A percentile compares a stretch with the other conserved stretches of the same genome.
Conservation (phyloP, 225 moss, liverwort and hornwort genomes). For the Polytrichum formosum region DNA sequence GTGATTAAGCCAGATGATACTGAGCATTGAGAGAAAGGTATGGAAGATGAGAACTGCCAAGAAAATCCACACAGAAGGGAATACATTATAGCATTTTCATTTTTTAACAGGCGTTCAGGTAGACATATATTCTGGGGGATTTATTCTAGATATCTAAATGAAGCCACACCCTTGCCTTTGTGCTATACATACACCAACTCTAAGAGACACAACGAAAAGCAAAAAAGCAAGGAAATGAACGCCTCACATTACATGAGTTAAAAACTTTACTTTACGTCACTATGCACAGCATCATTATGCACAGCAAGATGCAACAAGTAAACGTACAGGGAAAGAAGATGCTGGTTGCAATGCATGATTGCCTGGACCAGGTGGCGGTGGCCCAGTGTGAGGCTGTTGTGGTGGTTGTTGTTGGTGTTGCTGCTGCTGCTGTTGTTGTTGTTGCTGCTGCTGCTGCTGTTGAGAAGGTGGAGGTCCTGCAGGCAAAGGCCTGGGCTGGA, state of each 20-base stretch:
- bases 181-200: too few relatives aligned
- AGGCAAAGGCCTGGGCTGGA: constrained; percentile 70
- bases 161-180: too few relatives aligned
- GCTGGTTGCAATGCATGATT: constrained; percentile 86
- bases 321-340: constrained; percentile 86
- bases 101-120: background rate
- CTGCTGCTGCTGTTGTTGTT: constrained; percentile 24
- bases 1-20: constrained; percentile 70
- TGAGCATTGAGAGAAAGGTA: constrained; percentile 74
- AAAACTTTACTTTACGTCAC: constrained; percentile 20
- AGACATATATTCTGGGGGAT: background rate
- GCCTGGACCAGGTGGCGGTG: constrained; percentile 68
- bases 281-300: background rate
- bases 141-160: too few relatives aligned
- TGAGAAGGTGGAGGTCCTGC: constrained; percentile 67
- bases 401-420: constrained; percentile 24
- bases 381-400: constrained; percentile 44
- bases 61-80: constrained; percentile 20
- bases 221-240: constrained; percentile 1
- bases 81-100: background rate
- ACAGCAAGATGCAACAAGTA: constrained; percentile 14
- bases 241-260: constrained; percentile 8
- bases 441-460: constrained; percentile 65
- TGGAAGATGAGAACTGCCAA: constrained; percentile 71
- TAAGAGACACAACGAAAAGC: background rate